These are phyloP conservation scores for Chrysopogon serrulatus DNA, from an alignment of 176 grass and related monocot species.

Conservation along the genomic window DNA sequence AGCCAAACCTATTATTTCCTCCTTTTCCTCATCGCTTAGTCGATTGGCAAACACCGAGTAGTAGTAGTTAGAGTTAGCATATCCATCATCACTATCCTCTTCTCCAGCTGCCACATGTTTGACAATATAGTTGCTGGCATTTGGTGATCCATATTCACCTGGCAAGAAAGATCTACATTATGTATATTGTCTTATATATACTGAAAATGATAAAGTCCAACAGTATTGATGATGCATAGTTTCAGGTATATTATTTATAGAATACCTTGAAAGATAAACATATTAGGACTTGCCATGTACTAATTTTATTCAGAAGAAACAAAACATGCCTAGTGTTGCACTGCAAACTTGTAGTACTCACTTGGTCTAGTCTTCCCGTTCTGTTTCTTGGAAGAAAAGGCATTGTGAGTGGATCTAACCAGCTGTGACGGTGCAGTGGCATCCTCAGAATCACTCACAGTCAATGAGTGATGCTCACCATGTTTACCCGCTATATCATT, in stretches of 20 bases:
- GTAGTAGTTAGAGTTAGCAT: background rate
- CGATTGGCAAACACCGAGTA: background rate
- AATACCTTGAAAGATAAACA: background rate
- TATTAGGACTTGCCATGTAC: background rate
- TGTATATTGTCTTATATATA: background rate
- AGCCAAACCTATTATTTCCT: slow-evolving; percentile 12
- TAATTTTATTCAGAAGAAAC: background rate
- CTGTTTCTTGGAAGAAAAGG: background rate
- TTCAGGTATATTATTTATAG: background rate
- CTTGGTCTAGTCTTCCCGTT: background rate
- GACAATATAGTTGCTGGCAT: background rate
- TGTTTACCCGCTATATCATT: background rate
- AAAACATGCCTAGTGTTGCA: background rate
- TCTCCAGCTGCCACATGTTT: background rate
- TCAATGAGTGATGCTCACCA: background rate
- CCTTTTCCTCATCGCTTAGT: background rate
- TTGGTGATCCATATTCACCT: slow-evolving; percentile 10
- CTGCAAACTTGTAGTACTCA: background rate
- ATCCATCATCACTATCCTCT: slow-evolving; percentile 12
- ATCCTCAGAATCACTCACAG: background rate
- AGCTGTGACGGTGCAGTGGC: background rate
- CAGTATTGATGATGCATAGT: background rate
- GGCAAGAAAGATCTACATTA: background rate
- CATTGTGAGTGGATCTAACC: background rate
- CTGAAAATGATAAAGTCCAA: background rate